Conservation (phyloP, 441 rosid species). For the Dalechampia spathulata region DNA sequence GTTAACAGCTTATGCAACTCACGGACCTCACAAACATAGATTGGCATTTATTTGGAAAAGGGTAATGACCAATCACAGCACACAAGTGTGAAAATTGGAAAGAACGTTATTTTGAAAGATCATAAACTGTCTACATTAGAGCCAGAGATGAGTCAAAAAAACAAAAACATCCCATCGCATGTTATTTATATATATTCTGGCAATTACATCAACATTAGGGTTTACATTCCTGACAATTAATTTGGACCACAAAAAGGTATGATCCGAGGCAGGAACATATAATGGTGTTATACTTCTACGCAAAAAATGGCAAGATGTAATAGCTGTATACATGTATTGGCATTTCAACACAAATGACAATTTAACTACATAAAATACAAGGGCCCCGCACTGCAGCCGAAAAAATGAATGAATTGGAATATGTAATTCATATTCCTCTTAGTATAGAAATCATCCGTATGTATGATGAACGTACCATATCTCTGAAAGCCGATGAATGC, state of each 20-base stretch:
- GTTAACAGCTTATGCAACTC: no score
- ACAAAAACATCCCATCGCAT: no score
- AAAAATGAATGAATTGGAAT: constrained; percentile 42
- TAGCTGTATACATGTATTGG: constrained; percentile 9
- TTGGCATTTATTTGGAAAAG: no score
- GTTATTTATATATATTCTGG: no score
- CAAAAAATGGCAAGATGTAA: neutral
- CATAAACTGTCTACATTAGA: no score
- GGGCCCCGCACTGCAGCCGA: constrained; percentile 19
- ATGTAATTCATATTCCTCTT: constrained; percentile 6
- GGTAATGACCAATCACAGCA: no score
- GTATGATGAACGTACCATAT: constrained; percentile 7
- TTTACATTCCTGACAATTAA: neutral
- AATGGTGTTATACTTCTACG: constrained; percentile 1
- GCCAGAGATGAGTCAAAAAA: no score
- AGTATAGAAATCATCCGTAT: constrained; percentile 14
- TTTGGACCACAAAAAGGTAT: neutral
- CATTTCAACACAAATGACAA: constrained; percentile 13
- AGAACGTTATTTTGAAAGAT: no score
- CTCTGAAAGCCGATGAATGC: constrained; percentile 11
- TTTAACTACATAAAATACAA: constrained; percentile 26
- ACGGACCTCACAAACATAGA: no score
- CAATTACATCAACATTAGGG: neutral
- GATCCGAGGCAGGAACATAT: neutral
- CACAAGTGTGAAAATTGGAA: no score